Conservation (phyloP, 495 filamentous ascomycete species). For the Trichoderma virens region DNA sequence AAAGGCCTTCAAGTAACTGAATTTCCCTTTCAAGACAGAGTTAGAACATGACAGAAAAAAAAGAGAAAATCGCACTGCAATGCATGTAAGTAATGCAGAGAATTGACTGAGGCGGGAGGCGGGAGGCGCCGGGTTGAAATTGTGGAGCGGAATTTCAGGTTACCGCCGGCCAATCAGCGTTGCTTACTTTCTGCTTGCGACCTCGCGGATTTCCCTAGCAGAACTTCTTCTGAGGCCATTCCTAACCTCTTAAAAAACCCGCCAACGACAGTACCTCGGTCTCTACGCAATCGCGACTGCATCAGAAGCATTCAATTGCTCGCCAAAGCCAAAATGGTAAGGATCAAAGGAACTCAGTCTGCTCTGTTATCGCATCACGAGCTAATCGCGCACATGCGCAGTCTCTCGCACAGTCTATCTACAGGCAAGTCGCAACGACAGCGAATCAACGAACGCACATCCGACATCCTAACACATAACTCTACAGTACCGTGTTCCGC, state of each 20-base stretch:
- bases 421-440: constrained; percentile 60
- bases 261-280: background rate
- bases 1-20: too few relatives aligned
- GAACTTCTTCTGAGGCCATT: constrained; percentile 9
- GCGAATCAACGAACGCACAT: background rate
- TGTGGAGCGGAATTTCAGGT: background rate
- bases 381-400: constrained; percentile 12
- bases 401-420: constrained; percentile 35
- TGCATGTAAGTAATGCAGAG: too few relatives aligned
- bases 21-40: too few relatives aligned
- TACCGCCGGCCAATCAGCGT: constrained; percentile 6
- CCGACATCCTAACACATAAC: background rate
- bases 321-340: constrained; percentile 8
- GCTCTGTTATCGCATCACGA: background rate
- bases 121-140: constrained; percentile 8
- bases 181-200: constrained; percentile 1
- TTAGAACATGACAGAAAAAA: too few relatives aligned
- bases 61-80: too few relatives aligned
- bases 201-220: constrained; percentile 11
- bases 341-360: background rate
- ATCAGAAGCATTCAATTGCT: constrained; percentile 9
- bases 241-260: constrained; percentile 1
- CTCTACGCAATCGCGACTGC: background rate
- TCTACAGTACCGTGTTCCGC: constrained; percentile 67
- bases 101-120: too few relatives aligned